A percentile compares a stretch with the other conserved stretches of the same genome.
Conservation (phyloP, 768 basidiomycete genomes). For the Lentinula sp. region DNA sequence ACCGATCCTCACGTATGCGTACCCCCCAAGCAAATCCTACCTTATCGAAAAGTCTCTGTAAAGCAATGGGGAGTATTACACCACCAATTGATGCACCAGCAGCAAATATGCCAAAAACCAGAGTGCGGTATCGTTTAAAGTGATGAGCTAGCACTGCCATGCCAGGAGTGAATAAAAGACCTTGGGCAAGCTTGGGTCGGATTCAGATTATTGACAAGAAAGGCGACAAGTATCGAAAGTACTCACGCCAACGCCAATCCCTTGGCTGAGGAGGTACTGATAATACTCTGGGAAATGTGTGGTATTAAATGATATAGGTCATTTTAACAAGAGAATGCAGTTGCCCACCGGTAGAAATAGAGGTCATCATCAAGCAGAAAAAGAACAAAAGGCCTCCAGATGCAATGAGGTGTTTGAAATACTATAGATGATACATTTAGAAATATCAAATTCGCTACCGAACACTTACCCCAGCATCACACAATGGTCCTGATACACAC, state of each 20-base stretch:
- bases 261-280: conserved; percentile 25
- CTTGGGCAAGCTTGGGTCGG: conserved; percentile 1
- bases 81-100: conserved; percentile 22
- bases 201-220: neutral
- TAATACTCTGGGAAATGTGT: conserved; percentile 18
- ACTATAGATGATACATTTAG: neutral
- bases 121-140: conserved; percentile 14
- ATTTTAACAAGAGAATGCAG: conserved; percentile 6
- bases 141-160: conserved; percentile 13
- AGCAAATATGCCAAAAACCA: conserved; percentile 23
- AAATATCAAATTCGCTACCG: neutral
- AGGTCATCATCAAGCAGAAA: conserved; percentile 13
- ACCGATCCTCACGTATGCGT: conserved; percentile 9
- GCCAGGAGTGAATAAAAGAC: conserved; percentile 12
- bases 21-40: conserved; percentile 20
- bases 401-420: conserved; percentile 12
- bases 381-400: conserved; percentile 10
- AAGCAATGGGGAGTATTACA: conserved; percentile 15
- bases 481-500: conserved; percentile 11
- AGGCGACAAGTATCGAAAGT: neutral
- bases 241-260: conserved; percentile 21
- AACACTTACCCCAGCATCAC: conserved; percentile 10
- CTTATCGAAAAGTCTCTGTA: conserved; percentile 13
- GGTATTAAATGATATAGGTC: conserved; percentile 13
- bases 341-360: conserved; percentile 10